Base-by-base conservation (phyloP, 805 yeast species). In the Wickerhamiella kurtzmanii region DNA sequence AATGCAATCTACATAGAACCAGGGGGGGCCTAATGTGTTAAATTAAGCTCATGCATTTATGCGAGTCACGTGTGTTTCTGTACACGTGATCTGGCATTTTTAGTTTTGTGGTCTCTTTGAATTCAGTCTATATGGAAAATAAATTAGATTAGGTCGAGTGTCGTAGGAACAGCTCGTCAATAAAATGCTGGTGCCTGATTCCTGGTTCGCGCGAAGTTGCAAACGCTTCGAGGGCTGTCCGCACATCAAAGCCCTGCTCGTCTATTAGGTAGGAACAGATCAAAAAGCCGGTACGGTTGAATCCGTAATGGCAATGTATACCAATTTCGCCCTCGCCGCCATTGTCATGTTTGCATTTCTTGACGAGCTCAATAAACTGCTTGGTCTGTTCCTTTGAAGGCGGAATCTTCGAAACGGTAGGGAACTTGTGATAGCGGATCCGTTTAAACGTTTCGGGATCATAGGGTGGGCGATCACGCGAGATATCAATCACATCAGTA, bases 281-380 rank as follows among this genome's bases (percentile, higher is more conserved):
- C 44, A 82, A 67, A 55, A 76, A 82, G 2, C 92, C 89, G 0
- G 89, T 82, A 48, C 89, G 66, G 60, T 82, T 82, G 63, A 81
- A 83, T 4, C 89, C 92, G 58, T 82, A 82, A 60, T 82, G 92
- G 58, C 92, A 82, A 60, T 82, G 92, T 5, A 82, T 81, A 0
- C 74, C 85, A 4, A 80, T 62, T 3, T 74, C 74, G 16, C 54
- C 56, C 18, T 35, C 50, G n/a, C n/a, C 3, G 54, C 47, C 18
- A 3, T 50, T 49, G 22, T 73, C 56, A 17, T 76, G 69, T 41
- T 76, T 77, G 9, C 45, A 16, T 2, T 44, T 8, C 9, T 47
- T 39, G 16, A 52, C 50, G 3, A 78, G 70, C 37, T 64, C 69
- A 36, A 77, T 68, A 52, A 80, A 82, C 44, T 70, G 64, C 35